phyloP scores from a whole-genome alignment of 78 protist genomes.

The Anaeramoeba flamelloides region DNA sequence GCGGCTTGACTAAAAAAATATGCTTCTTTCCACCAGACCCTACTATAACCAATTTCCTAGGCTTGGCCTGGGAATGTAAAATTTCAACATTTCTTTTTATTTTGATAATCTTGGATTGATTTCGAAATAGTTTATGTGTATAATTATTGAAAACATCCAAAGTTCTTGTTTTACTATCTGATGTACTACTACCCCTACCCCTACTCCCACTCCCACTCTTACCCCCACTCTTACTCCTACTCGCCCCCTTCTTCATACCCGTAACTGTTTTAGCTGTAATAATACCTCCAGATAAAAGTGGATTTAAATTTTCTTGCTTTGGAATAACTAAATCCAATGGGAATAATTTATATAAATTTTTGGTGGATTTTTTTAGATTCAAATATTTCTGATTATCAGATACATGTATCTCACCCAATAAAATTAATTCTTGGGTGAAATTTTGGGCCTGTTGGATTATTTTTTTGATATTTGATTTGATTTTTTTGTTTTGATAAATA shows the following conservation, averaged over 20 bases:
- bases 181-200: too few relatives aligned
- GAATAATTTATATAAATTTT: conserved; percentile 1
- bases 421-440: neutral
- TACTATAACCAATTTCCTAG: conserved; percentile 43
- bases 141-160: too few relatives aligned
- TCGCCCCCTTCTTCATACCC: too few relatives aligned
- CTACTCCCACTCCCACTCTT: too few relatives aligned
- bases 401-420: too few relatives aligned
- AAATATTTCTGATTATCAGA: neutral
- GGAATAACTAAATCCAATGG: conserved; percentile 34
- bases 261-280: too few relatives aligned
- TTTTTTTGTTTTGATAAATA: neutral
- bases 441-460: conserved; percentile 2
- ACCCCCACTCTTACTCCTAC: too few relatives aligned
- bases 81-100: conserved; percentile 35
- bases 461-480: neutral
- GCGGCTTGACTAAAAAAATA: conserved; percentile 64
- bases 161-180: too few relatives aligned
- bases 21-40: conserved; percentile 33
- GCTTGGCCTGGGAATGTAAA: conserved; percentile 51
- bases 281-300: too few relatives aligned
- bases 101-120: conserved; percentile 21
- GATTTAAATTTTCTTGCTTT: neutral
- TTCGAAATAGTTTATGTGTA: too few relatives aligned
- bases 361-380: conserved; percentile 5